Conservation (phyloP, 2,329 filamentous ascomycete species). For the Didymella arachidicola region DNA sequence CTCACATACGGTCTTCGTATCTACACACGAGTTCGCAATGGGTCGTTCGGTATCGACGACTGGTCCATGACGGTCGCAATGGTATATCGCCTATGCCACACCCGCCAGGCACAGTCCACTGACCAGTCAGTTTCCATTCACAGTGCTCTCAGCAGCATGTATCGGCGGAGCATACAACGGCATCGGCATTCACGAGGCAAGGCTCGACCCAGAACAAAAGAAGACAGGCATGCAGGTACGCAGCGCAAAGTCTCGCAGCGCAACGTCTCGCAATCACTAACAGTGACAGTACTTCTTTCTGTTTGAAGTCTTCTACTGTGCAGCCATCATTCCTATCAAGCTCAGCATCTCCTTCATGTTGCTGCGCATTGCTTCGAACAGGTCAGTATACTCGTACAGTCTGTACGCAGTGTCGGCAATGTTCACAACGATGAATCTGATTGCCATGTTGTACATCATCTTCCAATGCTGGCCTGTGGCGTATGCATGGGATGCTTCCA, state of each 20-base stretch:
- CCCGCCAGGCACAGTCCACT: background rate
- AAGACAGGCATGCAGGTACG: slow-evolving; percentile 26
- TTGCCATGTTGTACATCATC: slow-evolving; percentile 48
- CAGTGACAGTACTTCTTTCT: slow-evolving; percentile 47
- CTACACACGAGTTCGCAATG: slow-evolving; percentile 27
- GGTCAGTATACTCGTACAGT: slow-evolving; percentile 34
- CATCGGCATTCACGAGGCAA: slow-evolving; percentile 26
- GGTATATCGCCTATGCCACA: background rate
- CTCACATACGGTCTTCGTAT: slow-evolving; percentile 27
- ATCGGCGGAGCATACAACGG: slow-evolving; percentile 8
- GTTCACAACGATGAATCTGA: slow-evolving; percentile 43
- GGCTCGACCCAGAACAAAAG: background rate
- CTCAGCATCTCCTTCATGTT: slow-evolving; percentile 50
- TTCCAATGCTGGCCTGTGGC: slow-evolving; percentile 47
- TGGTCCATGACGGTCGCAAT: slow-evolving; percentile 33
- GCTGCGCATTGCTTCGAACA: slow-evolving; percentile 44
- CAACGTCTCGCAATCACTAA: background rate
- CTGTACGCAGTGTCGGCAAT: slow-evolving; percentile 42
- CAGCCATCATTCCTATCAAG: slow-evolving; percentile 48
- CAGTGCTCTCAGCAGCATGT: slow-evolving; percentile 22
- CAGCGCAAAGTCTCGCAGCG: background rate
- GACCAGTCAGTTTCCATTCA: slow-evolving; percentile 11
- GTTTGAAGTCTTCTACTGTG: slow-evolving; percentile 50
- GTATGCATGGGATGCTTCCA: slow-evolving; percentile 37
- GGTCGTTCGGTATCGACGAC: slow-evolving; percentile 43